Base-by-base conservation (phyloP, 371 early-diverging fungal species). In the Zancudomyces culisetae region DNA sequence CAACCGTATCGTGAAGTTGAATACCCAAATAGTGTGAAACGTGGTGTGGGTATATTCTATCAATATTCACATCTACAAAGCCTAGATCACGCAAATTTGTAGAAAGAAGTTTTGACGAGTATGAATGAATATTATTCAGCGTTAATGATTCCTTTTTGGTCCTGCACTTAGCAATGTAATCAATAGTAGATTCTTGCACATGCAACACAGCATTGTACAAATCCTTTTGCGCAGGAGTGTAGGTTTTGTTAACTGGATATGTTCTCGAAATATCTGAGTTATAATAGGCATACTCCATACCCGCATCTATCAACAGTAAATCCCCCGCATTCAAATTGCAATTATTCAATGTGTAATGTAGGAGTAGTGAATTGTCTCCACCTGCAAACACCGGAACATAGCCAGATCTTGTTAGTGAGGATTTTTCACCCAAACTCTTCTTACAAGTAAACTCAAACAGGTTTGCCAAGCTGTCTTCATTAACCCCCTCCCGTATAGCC, bases 341-440 rank as follows among this genome's bases (percentile, higher is more conserved):
- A 55, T 85, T 77, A 62, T 97, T 97, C 51, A 76, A 71, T 23
- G 90, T 90, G 67, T 94, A 97, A 61, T 97, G 98, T 74, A 97
- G 72, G 3, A 83, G 79, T 53, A 90, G 64, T 4, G 91, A 90
- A 58, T 91, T 90, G 24, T 73, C 72, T n/a, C 94, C 94, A 15
- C 83, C 77, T 1, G 92, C 95, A 23, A 94, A 87, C 0, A 97
- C 98, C 1, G 98, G 98, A 4, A 97, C 90, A 67, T 94, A 97
- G 3, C 90, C 88, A 27, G 87, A 66, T n/a, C 78, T 77, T 39
- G 53, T 49, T 19, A 66, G 54, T 6, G 59, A 46, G 2, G 65
- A 58, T 15, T 52, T 56, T 39, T 64, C 59, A 1, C 43, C 35
- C 15, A 30, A 42, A 19, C 24, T 23, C 4, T 45, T 8, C 30